Evolutionary conservation across 192 early-diverging fungal genomes (phyloP).

Genomic region (Gaertneriomyces semiglobifer): DNA sequence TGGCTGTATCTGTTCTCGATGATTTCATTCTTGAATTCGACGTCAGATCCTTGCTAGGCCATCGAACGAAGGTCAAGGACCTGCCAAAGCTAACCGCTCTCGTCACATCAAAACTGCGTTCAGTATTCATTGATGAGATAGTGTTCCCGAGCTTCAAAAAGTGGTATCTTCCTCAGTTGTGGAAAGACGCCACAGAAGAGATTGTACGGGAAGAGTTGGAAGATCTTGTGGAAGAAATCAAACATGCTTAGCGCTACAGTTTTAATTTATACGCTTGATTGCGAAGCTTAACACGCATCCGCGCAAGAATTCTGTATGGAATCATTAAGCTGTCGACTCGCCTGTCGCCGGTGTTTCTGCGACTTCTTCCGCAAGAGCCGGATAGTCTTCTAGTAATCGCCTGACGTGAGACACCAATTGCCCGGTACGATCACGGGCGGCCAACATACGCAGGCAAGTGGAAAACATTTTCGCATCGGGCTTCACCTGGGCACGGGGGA

Average conservation of each 20-base stretch:
- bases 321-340: too few species aligned
- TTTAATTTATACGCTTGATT: too few species aligned
- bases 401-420: too few species aligned
- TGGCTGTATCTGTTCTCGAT: conserved; percentile 50
- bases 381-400: too few species aligned
- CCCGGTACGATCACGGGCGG: not conserved
- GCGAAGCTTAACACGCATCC: too few species aligned
- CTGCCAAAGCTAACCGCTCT: conserved; percentile 89
- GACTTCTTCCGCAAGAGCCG: too few species aligned
- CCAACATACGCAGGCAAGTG: conserved; percentile 5
- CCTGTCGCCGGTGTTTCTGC: too few species aligned
- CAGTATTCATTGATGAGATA: conserved; percentile 67
- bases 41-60: conserved; percentile 86
- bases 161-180: conserved; percentile 19
- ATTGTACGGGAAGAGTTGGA: conserved; percentile 29
- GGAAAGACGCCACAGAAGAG: conserved; percentile 23
- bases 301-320: too few species aligned
- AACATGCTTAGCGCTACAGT: conserved; percentile 20
- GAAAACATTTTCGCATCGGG: conserved; percentile 15
- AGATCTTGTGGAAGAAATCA: conserved; percentile 32
- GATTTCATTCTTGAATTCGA: conserved; percentile 73
- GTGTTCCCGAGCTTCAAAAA: conserved; percentile 73
- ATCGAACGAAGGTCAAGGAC: conserved; percentile 95
- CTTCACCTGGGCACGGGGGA: not conserved
- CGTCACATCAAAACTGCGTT: conserved; percentile 67